Percentiles rank a stretch among this genome's conserved stretches.
phyloP scores from a whole-genome alignment of 345 rosid genomes.

The Excoecaria agallocha region DNA sequence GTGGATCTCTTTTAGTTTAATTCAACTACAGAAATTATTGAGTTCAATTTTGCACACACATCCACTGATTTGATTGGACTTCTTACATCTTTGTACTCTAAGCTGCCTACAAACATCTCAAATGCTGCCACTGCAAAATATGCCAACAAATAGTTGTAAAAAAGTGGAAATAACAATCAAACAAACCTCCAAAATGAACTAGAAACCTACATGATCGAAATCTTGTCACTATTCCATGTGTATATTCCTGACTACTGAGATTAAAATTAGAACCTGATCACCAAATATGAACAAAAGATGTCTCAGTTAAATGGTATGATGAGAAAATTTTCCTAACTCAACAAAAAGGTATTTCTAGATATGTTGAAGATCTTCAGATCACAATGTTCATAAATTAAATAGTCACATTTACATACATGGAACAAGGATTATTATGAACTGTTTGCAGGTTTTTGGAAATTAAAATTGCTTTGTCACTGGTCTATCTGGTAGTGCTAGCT shows the following conservation, averaged over 20 bases:
- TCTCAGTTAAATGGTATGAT: background rate
- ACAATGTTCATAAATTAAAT: background rate
- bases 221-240: conserved; percentile 67
- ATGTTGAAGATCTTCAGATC: background rate
- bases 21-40: too few relatives aligned
- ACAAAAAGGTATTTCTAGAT: background rate
- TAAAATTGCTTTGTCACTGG: background rate
- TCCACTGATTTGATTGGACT: conserved; percentile 2
- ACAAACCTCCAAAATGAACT: conserved; percentile 3
- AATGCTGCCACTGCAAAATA: conserved; percentile 68
- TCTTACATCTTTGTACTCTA: conserved; percentile 71
- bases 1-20: too few relatives aligned
- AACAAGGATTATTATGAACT: background rate
- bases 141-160: conserved; percentile 23
- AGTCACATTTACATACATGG: background rate
- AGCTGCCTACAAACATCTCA: conserved; percentile 56
- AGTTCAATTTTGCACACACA: background rate
- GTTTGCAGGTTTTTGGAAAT: background rate
- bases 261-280: conserved; percentile 73
- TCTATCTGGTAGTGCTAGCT: too few relatives aligned
- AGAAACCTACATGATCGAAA: conserved; percentile 61
- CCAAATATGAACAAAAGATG: background rate
- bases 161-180: conserved; percentile 9
- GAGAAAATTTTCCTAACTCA: background rate
- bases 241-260: conserved; percentile 51